Evolutionary conservation across 1,284 basidiomycete species (phyloP).

Genomic region (Boletus calvinii): DNA sequence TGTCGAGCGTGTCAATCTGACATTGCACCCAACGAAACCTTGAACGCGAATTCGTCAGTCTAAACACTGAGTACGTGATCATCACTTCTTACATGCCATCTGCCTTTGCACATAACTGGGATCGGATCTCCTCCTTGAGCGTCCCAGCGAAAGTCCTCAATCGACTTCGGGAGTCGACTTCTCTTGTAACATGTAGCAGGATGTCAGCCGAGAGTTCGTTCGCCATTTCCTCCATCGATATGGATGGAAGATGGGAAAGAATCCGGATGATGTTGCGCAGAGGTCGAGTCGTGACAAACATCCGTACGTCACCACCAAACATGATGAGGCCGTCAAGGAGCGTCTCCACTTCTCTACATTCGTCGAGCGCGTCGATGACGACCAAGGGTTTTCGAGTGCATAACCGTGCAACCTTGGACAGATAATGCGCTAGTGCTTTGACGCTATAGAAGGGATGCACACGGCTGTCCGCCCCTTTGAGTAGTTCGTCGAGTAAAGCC

Average conservation of each 20-base stretch:
- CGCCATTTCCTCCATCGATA: slow-evolving; percentile 11
- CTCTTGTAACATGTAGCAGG: slow-evolving; percentile 1
- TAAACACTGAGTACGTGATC: too few species aligned
- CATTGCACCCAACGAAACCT: slow-evolving; percentile 21
- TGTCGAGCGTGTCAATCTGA: slow-evolving; percentile 10
- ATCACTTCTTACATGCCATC: slow-evolving; percentile 7
- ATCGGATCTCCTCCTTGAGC: slow-evolving; percentile 9
- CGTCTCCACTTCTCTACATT: slow-evolving; percentile 9
- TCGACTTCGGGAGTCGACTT: slow-evolving; percentile 7
- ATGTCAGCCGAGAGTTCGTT: slow-evolving; percentile 8
- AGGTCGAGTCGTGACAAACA: slow-evolving; percentile 12
- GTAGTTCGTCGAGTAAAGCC: slow-evolving; percentile 8
- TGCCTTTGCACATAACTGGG: neutral
- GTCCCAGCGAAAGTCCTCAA: neutral
- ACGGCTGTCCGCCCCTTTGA: slow-evolving; percentile 2
- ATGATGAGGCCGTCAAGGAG: slow-evolving; percentile 4
- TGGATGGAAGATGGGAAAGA: neutral
- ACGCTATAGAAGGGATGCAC: slow-evolving; percentile 6
- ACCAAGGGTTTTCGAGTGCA: slow-evolving; percentile 6
- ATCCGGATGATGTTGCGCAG: neutral
- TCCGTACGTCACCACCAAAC: neutral
- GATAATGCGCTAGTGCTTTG: neutral
- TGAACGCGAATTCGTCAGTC: neutral
- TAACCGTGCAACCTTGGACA: slow-evolving; percentile 1
- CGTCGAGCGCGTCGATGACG: slow-evolving; percentile 16